phyloP scores from a whole-genome alignment of 2,329 filamentous ascomycete genomes.

The Trichoderma gracile region DNA sequence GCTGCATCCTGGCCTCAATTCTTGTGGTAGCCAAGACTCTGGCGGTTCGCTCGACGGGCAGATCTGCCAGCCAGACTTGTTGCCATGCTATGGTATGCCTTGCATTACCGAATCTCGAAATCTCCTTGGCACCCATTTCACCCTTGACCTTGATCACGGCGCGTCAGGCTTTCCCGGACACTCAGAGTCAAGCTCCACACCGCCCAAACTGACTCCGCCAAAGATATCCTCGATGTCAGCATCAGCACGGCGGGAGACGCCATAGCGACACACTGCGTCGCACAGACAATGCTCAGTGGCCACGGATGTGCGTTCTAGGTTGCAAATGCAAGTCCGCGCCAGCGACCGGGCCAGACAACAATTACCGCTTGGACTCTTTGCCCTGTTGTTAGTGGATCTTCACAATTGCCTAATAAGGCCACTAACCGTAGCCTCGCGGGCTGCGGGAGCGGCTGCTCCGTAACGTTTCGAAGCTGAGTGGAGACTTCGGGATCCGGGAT shows the following conservation, averaged over 20 bases:
- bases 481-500: constrained; percentile 10
- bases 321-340: constrained; percentile 9
- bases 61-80: not conserved
- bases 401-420: constrained; percentile 3
- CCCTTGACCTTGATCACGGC: not conserved
- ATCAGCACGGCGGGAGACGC: not conserved
- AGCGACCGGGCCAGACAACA: not conserved
- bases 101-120: constrained; percentile 2
- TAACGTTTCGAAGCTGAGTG: constrained; percentile 5
- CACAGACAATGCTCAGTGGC: not conserved
- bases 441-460: constrained; percentile 8
- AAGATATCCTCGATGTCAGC: not conserved
- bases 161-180: not conserved
- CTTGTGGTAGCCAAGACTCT: not conserved
- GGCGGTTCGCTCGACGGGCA: not conserved
- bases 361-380: constrained; percentile 6
- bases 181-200: not conserved
- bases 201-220: not conserved
- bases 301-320: not conserved
- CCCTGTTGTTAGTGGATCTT: not conserved
- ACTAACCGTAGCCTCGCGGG: constrained; percentile 2
- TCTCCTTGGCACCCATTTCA: not conserved
- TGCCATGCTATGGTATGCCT: not conserved
- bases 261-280: not conserved
- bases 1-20: not conserved